Conservation (phyloP, 2,329 filamentous ascomycete species). For the Colletotrichum tamarilloi region DNA sequence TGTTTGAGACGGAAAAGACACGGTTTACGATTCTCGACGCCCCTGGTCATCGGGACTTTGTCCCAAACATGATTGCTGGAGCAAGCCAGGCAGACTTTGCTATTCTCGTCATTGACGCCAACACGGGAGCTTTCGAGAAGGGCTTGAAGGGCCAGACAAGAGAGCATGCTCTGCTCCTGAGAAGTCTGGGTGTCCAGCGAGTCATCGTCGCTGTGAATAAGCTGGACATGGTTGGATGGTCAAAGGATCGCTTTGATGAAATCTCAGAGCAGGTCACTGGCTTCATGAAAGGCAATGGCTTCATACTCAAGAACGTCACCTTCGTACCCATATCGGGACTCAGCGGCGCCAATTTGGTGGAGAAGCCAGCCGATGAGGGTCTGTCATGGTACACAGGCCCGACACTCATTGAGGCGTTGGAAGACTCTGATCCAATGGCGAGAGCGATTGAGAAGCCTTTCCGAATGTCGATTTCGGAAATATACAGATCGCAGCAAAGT, state of each 20-base stretch:
- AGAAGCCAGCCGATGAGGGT: constrained; percentile 63
- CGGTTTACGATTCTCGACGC: constrained; percentile 95
- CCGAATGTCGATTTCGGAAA: constrained; percentile 87
- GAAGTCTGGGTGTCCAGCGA: constrained; percentile 89
- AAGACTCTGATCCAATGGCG: constrained; percentile 79
- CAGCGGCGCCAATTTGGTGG: constrained; percentile 85
- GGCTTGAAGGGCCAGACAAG: constrained; percentile 93
- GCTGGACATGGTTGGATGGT: constrained; percentile 89
- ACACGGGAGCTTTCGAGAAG: constrained; percentile 91
- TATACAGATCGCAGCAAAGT: constrained; percentile 85
- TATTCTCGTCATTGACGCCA: constrained; percentile 91
- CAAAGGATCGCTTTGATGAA: constrained; percentile 82
- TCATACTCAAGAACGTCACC: constrained; percentile 81
- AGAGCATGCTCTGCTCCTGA: constrained; percentile 89
- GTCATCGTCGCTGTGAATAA: constrained; percentile 96
- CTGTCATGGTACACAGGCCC: constrained; percentile 83
- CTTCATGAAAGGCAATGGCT: constrained; percentile 86
- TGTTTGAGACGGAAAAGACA: constrained; percentile 89
- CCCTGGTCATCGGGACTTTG: constrained; percentile 93
- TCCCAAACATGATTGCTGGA: constrained; percentile 99
- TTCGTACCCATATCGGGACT: constrained; percentile 94
- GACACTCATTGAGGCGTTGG: constrained; percentile 86
- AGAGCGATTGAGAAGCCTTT: constrained; percentile 82
- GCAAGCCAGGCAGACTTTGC: constrained; percentile 97
- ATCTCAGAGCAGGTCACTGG: constrained; percentile 85